phyloP scores from a whole-genome alignment of 2,329 filamentous ascomycete species.

The Neonectria coccinea region DNA sequence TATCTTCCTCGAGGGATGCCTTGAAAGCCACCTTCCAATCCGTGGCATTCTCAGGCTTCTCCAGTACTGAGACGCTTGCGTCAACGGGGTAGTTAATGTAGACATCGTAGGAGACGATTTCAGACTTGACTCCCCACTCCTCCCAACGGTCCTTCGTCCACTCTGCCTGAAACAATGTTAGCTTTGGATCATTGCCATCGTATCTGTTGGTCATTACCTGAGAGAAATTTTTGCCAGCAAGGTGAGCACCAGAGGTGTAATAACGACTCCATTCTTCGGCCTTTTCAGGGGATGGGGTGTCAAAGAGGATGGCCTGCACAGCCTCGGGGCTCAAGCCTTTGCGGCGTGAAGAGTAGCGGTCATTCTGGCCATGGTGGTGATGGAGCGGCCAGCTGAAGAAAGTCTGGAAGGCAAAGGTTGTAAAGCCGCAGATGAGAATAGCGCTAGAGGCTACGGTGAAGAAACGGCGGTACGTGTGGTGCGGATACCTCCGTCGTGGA shows the following conservation, averaged over 20 bases:
- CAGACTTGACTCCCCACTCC: conserved; percentile 74
- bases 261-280: conserved; percentile 80
- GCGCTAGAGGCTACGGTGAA: conserved; percentile 72
- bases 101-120: conserved; percentile 77
- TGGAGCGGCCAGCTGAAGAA: conserved; percentile 55
- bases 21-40: conserved; percentile 77
- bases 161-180: conserved; percentile 61
- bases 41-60: conserved; percentile 52
- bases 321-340: conserved; percentile 57
- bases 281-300: conserved; percentile 67
- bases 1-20: conserved; percentile 85
- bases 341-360: conserved; percentile 44
- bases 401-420: conserved; percentile 62
- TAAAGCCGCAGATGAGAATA: conserved; percentile 62
- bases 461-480: conserved; percentile 72
- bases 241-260: conserved; percentile 80
- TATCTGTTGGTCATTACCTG: conserved; percentile 59
- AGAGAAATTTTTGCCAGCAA: conserved; percentile 82
- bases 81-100: conserved; percentile 83
- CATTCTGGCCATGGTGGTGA: conserved; percentile 49
- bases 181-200: background rate
- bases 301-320: conserved; percentile 67
- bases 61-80: conserved; percentile 75
- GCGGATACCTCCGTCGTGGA: conserved; percentile 66
- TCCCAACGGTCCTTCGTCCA: conserved; percentile 83